These are phyloP conservation scores for Lodderomyces orthopsilosis DNA, from an alignment of 1,139 yeast species.

Conservation along the genomic window DNA sequence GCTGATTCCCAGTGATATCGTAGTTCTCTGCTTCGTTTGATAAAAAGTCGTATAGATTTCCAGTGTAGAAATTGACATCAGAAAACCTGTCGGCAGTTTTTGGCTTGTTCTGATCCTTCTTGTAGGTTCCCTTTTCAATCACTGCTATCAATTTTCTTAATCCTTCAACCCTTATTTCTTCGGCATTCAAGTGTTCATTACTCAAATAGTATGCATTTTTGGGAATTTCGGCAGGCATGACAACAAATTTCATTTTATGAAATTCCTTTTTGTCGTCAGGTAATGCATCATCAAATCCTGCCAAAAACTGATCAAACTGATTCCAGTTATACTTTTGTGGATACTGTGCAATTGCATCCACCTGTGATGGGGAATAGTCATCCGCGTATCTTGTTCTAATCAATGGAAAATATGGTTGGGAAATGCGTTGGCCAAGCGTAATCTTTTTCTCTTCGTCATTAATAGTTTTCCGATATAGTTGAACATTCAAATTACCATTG, in stretches of 20 bases:
- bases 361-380: slow-evolving; percentile 55
- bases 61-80: slow-evolving; percentile 85
- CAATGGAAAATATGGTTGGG: slow-evolving; percentile 44
- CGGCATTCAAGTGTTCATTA: slow-evolving; percentile 68
- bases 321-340: slow-evolving; percentile 80
- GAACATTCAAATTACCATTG: slow-evolving; percentile 71
- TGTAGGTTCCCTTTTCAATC: slow-evolving; percentile 59
- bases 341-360: slow-evolving; percentile 53
- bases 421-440: slow-evolving; percentile 18
- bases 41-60: slow-evolving; percentile 70
- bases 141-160: slow-evolving; percentile 65
- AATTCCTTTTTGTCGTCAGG: slow-evolving; percentile 57
- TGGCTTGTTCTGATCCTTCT: slow-evolving; percentile 39
- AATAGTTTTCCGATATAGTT: slow-evolving; percentile 50
- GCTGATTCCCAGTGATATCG: slow-evolving; percentile 36
- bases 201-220: slow-evolving; percentile 49
- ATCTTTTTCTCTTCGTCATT: slow-evolving; percentile 24
- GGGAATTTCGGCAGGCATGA: slow-evolving; percentile 72
- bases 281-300: slow-evolving; percentile 80
- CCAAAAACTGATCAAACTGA: slow-evolving; percentile 80
- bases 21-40: slow-evolving; percentile 31
- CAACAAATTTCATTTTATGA: slow-evolving; percentile 74
- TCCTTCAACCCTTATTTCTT: slow-evolving; percentile 87
- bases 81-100: slow-evolving; percentile 54
- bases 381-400: slow-evolving; percentile 80